Conservation (phyloP, 169 alveolate species). For the Plasmodium berghei region DNA sequence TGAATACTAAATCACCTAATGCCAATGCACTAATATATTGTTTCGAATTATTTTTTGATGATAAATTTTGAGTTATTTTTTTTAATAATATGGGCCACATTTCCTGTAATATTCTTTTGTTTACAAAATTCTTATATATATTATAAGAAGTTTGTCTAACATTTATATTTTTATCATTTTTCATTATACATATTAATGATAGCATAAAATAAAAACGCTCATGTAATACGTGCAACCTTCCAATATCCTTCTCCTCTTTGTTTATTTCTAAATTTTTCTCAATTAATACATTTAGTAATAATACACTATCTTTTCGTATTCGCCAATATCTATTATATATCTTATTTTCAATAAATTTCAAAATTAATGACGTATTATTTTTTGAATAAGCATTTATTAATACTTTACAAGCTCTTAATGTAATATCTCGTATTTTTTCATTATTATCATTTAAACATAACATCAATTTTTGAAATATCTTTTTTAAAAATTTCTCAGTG, state of each 20-base stretch:
- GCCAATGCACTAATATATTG: slow-evolving; percentile 68
- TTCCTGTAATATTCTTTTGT: slow-evolving; percentile 67
- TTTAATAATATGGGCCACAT: slow-evolving; percentile 72
- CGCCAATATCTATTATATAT: slow-evolving; percentile 70
- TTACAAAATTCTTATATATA: slow-evolving; percentile 61
- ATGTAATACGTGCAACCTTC: slow-evolving; percentile 37
- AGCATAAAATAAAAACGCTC: slow-evolving; percentile 74
- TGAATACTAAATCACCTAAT: slow-evolving; percentile 65
- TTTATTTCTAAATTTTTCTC: slow-evolving; percentile 75
- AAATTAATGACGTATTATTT: slow-evolving; percentile 71
- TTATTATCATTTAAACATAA: slow-evolving; percentile 63
- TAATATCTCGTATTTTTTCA: slow-evolving; percentile 66
- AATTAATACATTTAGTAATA: slow-evolving; percentile 52
- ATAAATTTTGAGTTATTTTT: slow-evolving; percentile 72
- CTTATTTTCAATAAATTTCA: slow-evolving; percentile 69
- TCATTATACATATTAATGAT: slow-evolving; percentile 73
- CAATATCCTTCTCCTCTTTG: slow-evolving; percentile 58
- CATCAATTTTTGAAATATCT: slow-evolving; percentile 49
- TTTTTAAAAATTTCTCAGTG: slow-evolving; percentile 75
- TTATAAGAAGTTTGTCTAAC: slow-evolving; percentile 68
- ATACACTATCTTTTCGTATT: slow-evolving; percentile 53
- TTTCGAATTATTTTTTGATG: slow-evolving; percentile 60
- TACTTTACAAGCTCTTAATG: slow-evolving; percentile 68
- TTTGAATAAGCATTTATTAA: slow-evolving; percentile 38
- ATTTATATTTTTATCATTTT: slow-evolving; percentile 68